Conservation (phyloP, 2,329 filamentous ascomycete species). For the Aspergillus sp. region DNA sequence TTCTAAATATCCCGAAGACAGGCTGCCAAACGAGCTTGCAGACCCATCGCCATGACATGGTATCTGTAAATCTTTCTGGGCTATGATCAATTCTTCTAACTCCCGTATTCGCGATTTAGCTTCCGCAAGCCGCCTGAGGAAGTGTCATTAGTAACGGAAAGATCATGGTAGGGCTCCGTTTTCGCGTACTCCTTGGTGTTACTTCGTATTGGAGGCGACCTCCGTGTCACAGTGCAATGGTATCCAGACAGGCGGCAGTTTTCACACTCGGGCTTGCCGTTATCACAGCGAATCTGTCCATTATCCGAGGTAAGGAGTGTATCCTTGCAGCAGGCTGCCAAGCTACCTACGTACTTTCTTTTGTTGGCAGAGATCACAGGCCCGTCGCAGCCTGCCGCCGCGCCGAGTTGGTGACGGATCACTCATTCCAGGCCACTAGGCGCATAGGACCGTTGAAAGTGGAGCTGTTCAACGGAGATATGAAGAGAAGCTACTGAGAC, state of each 20-base stretch:
- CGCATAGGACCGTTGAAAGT: background rate
- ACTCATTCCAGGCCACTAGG: background rate
- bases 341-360: constrained; percentile 17
- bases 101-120: constrained; percentile 19
- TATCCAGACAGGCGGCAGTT: constrained; percentile 21
- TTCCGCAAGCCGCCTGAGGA: constrained; percentile 21
- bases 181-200: constrained; percentile 21
- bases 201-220: constrained; percentile 12
- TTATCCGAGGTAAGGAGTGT: background rate
- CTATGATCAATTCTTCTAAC: constrained; percentile 11
- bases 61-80: background rate
- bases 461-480: background rate
- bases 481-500: background rate
- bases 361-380: constrained; percentile 24
- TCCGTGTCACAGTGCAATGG: constrained; percentile 22
- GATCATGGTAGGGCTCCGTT: background rate
- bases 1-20: constrained; percentile 8
- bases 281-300: constrained; percentile 27
- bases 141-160: background rate
- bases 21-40: background rate
- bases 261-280: constrained; percentile 24
- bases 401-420: background rate
- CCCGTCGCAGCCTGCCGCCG: constrained; percentile 15
- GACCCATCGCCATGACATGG: background rate
- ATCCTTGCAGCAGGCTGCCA: background rate